Base-by-base conservation (phyloP, 139 green algal genomes). In the Haematococcus lacustris region DNA sequence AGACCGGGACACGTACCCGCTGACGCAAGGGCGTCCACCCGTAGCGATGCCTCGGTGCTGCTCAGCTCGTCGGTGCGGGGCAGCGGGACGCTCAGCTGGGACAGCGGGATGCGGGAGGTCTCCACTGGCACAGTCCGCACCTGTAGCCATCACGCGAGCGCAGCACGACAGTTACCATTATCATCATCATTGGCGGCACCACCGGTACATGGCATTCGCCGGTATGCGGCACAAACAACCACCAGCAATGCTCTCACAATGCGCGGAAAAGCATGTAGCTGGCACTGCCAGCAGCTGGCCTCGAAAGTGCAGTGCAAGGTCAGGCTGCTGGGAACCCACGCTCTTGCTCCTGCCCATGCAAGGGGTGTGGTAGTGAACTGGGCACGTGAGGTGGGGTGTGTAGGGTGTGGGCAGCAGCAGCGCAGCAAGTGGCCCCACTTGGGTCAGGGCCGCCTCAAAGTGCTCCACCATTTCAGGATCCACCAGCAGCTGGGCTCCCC, bases 11-110 rank as follows among this genome's bases (percentile, higher is more conserved):
- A 4, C 78, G 32, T 5, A 87, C 78, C 82, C 32, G 87, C 88
- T 37, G 77, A 88, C 2, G 86, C 88, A 2, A 97, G 60, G 1
- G 88, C 85, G 71, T 96, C 91, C 51, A 97, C 77, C 50, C 91
- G 71, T 76, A 95, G 39, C 0, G 80, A 91, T 0, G 88, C 83
- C 75, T 97, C 91, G 17, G 90, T 75, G 50, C 73, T 89, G 39
- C 51, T 76, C 25, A 93, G 34, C 32, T 89, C 80, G 74, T 88
- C 69, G 30, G 77, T 66, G 21, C 80, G 78, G 0, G 85, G 76
- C 4, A 79, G 71, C 1, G 76, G 76, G 51, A 92, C 80, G 0
- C 61, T 66, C 23, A 94, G 72, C 35, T 88, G 68, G 0, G 30
- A 59, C 30, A 93, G 71, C 2, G 68, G 33, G 1, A 93, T 68